These are phyloP conservation scores for Talaromyces proteolyticus DNA, from an alignment of 495 filamentous ascomycete species.

Conservation along the genomic window DNA sequence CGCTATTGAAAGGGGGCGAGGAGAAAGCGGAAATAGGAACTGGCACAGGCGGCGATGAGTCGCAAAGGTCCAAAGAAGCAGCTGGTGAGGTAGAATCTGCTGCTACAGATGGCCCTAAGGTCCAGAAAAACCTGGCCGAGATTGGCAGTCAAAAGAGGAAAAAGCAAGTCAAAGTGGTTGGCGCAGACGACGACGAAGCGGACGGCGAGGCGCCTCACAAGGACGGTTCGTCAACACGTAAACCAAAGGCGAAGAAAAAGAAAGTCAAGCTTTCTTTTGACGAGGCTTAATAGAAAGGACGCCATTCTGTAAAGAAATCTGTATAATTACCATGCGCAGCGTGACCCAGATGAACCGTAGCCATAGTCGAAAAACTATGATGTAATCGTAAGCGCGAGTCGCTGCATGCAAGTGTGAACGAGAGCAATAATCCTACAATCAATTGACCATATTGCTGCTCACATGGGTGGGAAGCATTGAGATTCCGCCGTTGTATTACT, in stretches of 20 bases:
- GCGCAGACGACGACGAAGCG: conserved; percentile 24
- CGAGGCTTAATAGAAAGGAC: conserved; percentile 13
- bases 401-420: neutral
- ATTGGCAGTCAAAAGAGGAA: conserved; percentile 37
- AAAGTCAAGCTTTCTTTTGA: conserved; percentile 44
- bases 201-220: conserved; percentile 17
- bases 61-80: conserved; percentile 7
- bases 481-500: neutral
- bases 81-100: conserved; percentile 1
- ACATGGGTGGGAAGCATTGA: too few species aligned
- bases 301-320: too few species aligned
- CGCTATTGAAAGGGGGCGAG: conserved; percentile 22
- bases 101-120: conserved; percentile 4
- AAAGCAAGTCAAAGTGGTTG: conserved; percentile 38
- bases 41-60: neutral
- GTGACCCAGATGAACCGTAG: too few species aligned
- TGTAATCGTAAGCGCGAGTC: neutral
- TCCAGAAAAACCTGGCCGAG: conserved; percentile 34
- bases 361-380: neutral
- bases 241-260: conserved; percentile 35
- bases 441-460: too few species aligned
- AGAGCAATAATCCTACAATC: too few species aligned
- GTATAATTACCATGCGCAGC: too few species aligned
- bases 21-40: conserved; percentile 14
- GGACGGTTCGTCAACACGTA: conserved; percentile 7